Evolutionary conservation across 345 rosid species (phyloP), one percentile per base, ranked within the genome.

Genomic region (Melaleuca quinquenervia): DNA sequence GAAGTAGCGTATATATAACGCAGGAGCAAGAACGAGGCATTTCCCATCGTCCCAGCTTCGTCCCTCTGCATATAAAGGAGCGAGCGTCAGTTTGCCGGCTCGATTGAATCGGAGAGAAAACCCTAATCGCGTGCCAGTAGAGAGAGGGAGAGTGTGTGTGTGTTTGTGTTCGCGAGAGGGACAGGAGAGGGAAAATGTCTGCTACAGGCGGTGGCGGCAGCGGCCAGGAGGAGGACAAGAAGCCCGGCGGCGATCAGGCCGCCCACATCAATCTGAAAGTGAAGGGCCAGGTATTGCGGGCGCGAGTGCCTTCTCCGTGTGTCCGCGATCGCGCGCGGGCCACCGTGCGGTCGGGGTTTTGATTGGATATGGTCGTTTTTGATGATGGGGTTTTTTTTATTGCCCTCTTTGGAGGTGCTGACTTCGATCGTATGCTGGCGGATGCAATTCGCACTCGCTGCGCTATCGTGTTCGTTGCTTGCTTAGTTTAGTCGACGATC

Each of bases 251-350:
- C 22, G 95, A 93, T 84, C 92, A 91, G 85, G 41, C 89, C 12
- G 92, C 88, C 18, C 96, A 94, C 88, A 93, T 93, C 87, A 94
- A 94, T 74, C 95, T 94, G 87, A 94, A 94, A 89, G 97, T 94
- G 83, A 94, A 94, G 91, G 95, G 97, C 32, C 97, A 93, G 95
- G 97, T 93, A 70, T 36, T 21, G 9, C 78, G 6, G 78, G 12
- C 45, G 48, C 24, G 9, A 64, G 15, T 64, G 76, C 76, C 44
- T 36, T 16, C 45, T 64, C 24, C 32, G 11, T 32, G 22, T n/a
- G 2, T n/a, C 32, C 11, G 1, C 3, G 11, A 2, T 24, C 0
- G 24, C 20, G 78, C 45, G 45, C 44, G 24, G 78, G 18, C 20
- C 12, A 12, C 36, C 48, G 48, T 64, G 78, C 44, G 20, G 20